These are phyloP conservation scores for Exophiala mesophila DNA, from an alignment of 2,329 filamentous ascomycete genomes.

Conservation along the genomic window DNA sequence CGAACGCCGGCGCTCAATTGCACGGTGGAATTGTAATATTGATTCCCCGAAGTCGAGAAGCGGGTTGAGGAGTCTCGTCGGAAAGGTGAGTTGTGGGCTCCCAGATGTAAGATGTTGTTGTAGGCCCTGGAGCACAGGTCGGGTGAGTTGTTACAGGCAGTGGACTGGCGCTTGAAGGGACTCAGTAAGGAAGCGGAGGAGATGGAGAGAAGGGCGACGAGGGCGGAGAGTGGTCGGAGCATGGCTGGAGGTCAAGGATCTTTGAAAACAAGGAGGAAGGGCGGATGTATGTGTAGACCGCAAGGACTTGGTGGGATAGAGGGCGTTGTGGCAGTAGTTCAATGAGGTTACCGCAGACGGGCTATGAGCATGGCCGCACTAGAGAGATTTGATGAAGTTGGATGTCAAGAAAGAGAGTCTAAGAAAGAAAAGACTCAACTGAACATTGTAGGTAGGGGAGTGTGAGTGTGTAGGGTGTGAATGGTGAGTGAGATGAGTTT, in stretches of 20 bases:
- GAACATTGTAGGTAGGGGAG: too few species aligned
- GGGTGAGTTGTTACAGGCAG: conserved; percentile 76
- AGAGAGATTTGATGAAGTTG: too few species aligned
- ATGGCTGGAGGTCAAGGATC: too few species aligned
- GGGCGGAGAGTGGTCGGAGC: conserved; percentile 9
- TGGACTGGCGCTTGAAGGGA: conserved; percentile 23
- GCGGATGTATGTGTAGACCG: too few species aligned
- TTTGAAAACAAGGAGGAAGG: too few species aligned
- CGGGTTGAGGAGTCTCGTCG: conserved; percentile 58
- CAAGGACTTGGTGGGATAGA: too few species aligned
- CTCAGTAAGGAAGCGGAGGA: conserved; percentile 12
- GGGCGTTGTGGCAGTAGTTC: too few species aligned
- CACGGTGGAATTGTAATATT: conserved; percentile 64
- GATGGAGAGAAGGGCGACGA: conserved; percentile 13
- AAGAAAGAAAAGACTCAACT: too few species aligned
- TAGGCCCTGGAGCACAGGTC: conserved; percentile 66
- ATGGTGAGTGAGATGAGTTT: background rate
- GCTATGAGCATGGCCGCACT: too few species aligned
- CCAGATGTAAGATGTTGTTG: conserved; percentile 71
- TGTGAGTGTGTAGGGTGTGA: background rate
- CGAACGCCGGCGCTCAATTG: conserved; percentile 68
- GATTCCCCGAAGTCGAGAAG: conserved; percentile 64
- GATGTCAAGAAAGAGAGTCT: too few species aligned
- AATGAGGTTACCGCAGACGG: too few species aligned
- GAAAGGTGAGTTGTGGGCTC: conserved; percentile 70